Percentiles rank a stretch among this genome's conserved stretches.
phyloP scores from a whole-genome alignment of 495 filamentous ascomycete species.

The Penicillium ochrochloron region DNA sequence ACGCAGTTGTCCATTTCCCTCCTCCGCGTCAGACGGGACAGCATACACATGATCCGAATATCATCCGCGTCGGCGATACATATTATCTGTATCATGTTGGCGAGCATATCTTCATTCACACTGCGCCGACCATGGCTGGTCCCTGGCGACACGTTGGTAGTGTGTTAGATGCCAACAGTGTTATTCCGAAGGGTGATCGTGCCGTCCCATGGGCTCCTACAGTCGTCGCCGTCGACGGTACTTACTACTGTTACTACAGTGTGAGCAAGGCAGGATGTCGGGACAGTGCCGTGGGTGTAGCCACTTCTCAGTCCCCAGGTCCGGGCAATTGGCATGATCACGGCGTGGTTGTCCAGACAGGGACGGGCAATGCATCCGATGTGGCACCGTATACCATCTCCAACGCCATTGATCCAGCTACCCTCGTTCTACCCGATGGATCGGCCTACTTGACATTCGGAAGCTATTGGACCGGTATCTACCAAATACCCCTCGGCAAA shows the following conservation, averaged over 20 bases:
- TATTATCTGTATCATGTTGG: slow-evolving; percentile 48
- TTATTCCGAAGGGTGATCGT: slow-evolving; percentile 49
- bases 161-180: slow-evolving; percentile 41
- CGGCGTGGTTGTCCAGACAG: slow-evolving; percentile 48
- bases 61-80: slow-evolving; percentile 36
- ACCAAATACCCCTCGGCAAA: slow-evolving; percentile 60
- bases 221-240: slow-evolving; percentile 55
- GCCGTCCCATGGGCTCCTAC: slow-evolving; percentile 63
- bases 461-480: slow-evolving; percentile 73
- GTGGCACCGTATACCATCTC: slow-evolving; percentile 57
- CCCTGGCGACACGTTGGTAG: slow-evolving; percentile 47
- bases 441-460: slow-evolving; percentile 67
- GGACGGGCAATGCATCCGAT: slow-evolving; percentile 45
- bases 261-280: slow-evolving; percentile 70
- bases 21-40: slow-evolving; percentile 40
- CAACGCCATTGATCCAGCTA: slow-evolving; percentile 76
- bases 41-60: slow-evolving; percentile 47
- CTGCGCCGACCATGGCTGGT: slow-evolving; percentile 42
- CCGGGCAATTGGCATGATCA: slow-evolving; percentile 61
- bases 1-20: slow-evolving; percentile 27
- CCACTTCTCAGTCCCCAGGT: slow-evolving; percentile 65
- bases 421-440: slow-evolving; percentile 52
- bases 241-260: slow-evolving; percentile 76
- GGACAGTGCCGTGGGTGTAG: slow-evolving; percentile 71
- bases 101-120: slow-evolving; percentile 40